Percentiles rank a stretch among this genome's conserved stretches.
Evolutionary conservation across 2,329 filamentous ascomycete species (phyloP).

Genomic region (Trichophyton rubrum): DNA sequence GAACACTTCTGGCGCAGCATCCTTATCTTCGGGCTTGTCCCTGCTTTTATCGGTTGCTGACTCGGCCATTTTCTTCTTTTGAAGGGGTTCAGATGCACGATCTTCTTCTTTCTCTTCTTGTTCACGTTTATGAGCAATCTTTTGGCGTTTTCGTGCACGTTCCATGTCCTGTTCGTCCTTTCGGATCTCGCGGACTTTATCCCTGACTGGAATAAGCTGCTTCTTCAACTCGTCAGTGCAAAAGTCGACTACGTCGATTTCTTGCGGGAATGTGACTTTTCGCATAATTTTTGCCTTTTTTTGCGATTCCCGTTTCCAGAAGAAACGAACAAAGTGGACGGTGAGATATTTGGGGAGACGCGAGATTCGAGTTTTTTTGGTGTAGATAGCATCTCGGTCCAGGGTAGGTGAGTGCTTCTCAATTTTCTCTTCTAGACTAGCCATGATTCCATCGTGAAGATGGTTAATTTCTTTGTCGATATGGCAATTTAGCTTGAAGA

Average conservation of each 20-base stretch:
- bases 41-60: slow-evolving; percentile 41
- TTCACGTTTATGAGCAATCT: slow-evolving; percentile 49
- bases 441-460: slow-evolving; percentile 72
- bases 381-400: slow-evolving; percentile 69
- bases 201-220: slow-evolving; percentile 77
- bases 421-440: slow-evolving; percentile 72
- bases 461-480: slow-evolving; percentile 82
- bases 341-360: slow-evolving; percentile 89
- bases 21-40: slow-evolving; percentile 56
- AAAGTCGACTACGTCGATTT: slow-evolving; percentile 87
- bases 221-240: slow-evolving; percentile 81
- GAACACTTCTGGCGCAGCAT: slow-evolving; percentile 60
- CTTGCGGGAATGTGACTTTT: slow-evolving; percentile 90
- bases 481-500: slow-evolving; percentile 92
- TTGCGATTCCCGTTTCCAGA: slow-evolving; percentile 88
- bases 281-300: slow-evolving; percentile 99
- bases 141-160: slow-evolving; percentile 82
- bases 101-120: slow-evolving; percentile 36
- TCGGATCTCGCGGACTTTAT: slow-evolving; percentile 86
- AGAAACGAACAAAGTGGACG: slow-evolving; percentile 95
- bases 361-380: slow-evolving; percentile 79
- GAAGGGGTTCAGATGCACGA: slow-evolving; percentile 28
- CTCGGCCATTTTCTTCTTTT: slow-evolving; percentile 37
- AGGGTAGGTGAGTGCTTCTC: slow-evolving; percentile 77
- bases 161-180: slow-evolving; percentile 94